Evolutionary conservation across 495 filamentous ascomycete species (phyloP), one percentile per base, ranked within the genome.

Genomic region (Evernia prunastri): DNA sequence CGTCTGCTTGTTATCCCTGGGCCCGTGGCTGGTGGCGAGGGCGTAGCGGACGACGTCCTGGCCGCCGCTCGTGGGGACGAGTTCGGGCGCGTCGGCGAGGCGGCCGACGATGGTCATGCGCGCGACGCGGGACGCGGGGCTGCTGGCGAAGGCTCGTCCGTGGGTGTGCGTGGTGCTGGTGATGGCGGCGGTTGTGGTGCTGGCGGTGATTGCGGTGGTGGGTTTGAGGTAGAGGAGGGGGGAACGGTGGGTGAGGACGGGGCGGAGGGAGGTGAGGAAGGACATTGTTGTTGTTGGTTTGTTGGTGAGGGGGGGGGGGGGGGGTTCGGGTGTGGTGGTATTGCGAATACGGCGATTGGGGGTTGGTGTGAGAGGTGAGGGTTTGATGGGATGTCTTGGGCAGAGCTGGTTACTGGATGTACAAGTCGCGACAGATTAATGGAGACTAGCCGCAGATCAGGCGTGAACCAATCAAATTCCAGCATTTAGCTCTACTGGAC

Each of bases 101-200:
- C 86, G 86, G 72, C 91, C 91, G 68, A 92, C 82, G 76, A 96
- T 72, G 71, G 82, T 87, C 77, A 95, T 80, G 62, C 79, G 79
- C 58, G 86, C 83, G 63, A 81, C 61, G 51, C 73, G 69, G 61
- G 74, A 71, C 81, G 76, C 74, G 82, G 85, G 66, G 74, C 78
- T 45, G 71, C 71, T 56, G 67, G 73, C 61, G 72, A 74, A 63
- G 74, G 69, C n/a, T n/a, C n/a, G n/a, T n/a, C n/a, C n/a, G n/a
- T n/a, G n/a, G n/a, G n/a, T n/a, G n/a, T n/a, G n/a, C n/a, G n/a
- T n/a, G n/a, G n/a, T n/a, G n/a, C n/a, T n/a, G n/a, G n/a, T n/a
- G n/a, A n/a, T n/a, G n/a, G n/a, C n/a, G n/a, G n/a, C n/a, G n/a
- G n/a, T n/a, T n/a, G n/a, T n/a, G n/a, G n/a, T n/a, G n/a, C n/a